A percentile compares a stretch with the other conserved stretches of the same genome.
Evolutionary conservation across 2,329 filamentous ascomycete species (phyloP).

Genomic region (Botrytis squamosa): DNA sequence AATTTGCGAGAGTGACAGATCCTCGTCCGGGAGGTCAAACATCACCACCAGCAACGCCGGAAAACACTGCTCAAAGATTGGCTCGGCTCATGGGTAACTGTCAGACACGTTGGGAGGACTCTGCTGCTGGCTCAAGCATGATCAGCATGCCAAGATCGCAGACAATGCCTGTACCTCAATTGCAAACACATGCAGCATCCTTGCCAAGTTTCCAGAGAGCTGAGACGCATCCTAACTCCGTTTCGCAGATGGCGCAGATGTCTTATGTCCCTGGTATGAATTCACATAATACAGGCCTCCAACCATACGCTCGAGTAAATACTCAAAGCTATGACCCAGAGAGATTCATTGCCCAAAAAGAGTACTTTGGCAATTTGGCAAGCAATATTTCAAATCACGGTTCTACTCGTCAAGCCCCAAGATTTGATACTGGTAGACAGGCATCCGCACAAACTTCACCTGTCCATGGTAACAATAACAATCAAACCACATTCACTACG

Average conservation of each 20-base stretch:
- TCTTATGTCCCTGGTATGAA: neutral
- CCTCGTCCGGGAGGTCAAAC: constrained; percentile 15
- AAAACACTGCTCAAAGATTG: constrained; percentile 28
- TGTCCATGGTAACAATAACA: constrained; percentile 40
- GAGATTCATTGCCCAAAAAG: constrained; percentile 7
- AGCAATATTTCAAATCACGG: constrained; percentile 47
- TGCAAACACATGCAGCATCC: constrained; percentile 2
- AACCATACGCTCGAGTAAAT: constrained; percentile 7
- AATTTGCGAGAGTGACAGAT: constrained; percentile 11
- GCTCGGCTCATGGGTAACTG: constrained; percentile 29
- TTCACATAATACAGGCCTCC: neutral
- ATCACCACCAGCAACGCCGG: constrained; percentile 20
- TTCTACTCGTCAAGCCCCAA: constrained; percentile 53
- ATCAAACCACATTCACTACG: neutral
- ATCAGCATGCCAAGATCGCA: constrained; percentile 22
- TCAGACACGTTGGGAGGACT: constrained; percentile 30
- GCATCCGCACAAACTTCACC: constrained; percentile 62
- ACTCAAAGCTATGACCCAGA: neutral
- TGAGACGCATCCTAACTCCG: constrained; percentile 26
- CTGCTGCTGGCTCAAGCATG: constrained; percentile 21
- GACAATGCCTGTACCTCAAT: constrained; percentile 24
- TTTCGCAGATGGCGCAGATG: neutral
- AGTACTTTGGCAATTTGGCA: constrained; percentile 11
- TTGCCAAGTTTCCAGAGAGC: constrained; percentile 24
- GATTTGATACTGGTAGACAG: constrained; percentile 58